These are phyloP conservation scores for Coprinellus aureogranulatus DNA, from an alignment of 768 basidiomycete species.

Conservation along the genomic window DNA sequence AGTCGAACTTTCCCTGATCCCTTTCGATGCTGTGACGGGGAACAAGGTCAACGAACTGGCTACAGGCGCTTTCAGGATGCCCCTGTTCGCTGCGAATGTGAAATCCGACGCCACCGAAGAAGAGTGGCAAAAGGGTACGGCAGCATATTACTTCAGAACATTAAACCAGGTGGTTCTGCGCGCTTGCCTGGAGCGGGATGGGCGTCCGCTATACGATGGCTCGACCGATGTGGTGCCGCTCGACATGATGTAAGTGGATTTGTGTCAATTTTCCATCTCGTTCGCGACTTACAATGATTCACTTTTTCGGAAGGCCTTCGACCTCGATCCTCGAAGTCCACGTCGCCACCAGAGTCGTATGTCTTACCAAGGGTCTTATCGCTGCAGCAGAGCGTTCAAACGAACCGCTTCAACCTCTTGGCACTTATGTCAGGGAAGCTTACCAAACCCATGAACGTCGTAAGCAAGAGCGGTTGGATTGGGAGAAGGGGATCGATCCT, in stretches of 20 bases:
- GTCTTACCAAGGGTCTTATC: not conserved
- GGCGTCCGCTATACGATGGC: not conserved
- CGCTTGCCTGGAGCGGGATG: slow-evolving; percentile 1
- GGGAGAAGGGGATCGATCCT: not conserved
- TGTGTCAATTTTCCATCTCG: too few species aligned
- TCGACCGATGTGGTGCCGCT: too few species aligned
- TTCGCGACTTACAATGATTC: too few species aligned
- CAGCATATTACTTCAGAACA: not conserved
- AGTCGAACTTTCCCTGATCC: not conserved
- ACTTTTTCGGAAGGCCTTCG: too few species aligned
- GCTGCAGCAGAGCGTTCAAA: not conserved
- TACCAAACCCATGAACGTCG: slow-evolving; percentile 11
- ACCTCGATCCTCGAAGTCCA: too few species aligned
- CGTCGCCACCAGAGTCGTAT: too few species aligned
- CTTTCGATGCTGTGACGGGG: not conserved
- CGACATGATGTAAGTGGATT: too few species aligned
- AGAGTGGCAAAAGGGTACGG: not conserved
- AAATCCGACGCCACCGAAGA: not conserved
- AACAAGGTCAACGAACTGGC: not conserved
- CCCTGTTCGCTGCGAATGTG: not conserved
- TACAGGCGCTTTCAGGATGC: not conserved
- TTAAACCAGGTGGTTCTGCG: not conserved
- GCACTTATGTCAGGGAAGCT: not conserved
- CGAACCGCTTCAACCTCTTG: not conserved
- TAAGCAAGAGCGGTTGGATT: slow-evolving; percentile 8